These are phyloP conservation scores for Leccinum olivaceopallidum DNA, from an alignment of 768 basidiomycete species.

Conservation along the genomic window DNA sequence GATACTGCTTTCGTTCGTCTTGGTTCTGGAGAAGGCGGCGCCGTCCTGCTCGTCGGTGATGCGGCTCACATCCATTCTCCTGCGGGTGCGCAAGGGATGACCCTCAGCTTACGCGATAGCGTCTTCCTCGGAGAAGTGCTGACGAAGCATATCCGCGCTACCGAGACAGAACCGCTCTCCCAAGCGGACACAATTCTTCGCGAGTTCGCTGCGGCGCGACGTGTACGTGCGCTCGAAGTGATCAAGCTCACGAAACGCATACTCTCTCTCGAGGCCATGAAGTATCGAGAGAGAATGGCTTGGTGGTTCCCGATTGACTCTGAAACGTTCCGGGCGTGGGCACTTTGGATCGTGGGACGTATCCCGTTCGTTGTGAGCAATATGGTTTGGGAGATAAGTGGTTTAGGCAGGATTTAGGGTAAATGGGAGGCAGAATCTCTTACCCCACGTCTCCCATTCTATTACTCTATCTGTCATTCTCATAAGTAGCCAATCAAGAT, in stretches of 20 bases:
- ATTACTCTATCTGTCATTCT: no score
- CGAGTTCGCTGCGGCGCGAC: slow-evolving; percentile 39
- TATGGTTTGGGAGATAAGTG: slow-evolving; percentile 24
- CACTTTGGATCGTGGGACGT: slow-evolving; percentile 20
- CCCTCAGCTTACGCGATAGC: no score
- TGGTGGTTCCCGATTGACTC: slow-evolving; percentile 31
- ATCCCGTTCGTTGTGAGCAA: slow-evolving; percentile 15
- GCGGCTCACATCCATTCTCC: no score
- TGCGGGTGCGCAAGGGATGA: no score
- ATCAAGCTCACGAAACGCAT: slow-evolving; percentile 43
- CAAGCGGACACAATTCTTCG: slow-evolving; percentile 35
- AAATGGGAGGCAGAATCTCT: no score
- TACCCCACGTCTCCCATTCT: not conserved
- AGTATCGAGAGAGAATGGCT: not conserved
- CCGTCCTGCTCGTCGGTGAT: slow-evolving; percentile 35
- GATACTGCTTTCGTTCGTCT: slow-evolving; percentile 38
- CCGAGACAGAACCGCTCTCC: slow-evolving; percentile 7
- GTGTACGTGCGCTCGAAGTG: slow-evolving; percentile 41
- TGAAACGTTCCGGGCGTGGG: slow-evolving; percentile 27
- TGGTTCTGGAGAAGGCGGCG: slow-evolving; percentile 17
- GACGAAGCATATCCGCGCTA: slow-evolving; percentile 32
- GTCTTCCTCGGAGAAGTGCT: slow-evolving; percentile 44
- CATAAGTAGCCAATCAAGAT: no score
- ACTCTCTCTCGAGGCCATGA: slow-evolving; percentile 24
- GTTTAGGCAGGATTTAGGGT: slow-evolving; percentile 19